A percentile compares a stretch with the other conserved stretches of the same genome.
Conservation (phyloP, 2,329 filamentous ascomycete genomes). For the Fusarium xylarioides region DNA sequence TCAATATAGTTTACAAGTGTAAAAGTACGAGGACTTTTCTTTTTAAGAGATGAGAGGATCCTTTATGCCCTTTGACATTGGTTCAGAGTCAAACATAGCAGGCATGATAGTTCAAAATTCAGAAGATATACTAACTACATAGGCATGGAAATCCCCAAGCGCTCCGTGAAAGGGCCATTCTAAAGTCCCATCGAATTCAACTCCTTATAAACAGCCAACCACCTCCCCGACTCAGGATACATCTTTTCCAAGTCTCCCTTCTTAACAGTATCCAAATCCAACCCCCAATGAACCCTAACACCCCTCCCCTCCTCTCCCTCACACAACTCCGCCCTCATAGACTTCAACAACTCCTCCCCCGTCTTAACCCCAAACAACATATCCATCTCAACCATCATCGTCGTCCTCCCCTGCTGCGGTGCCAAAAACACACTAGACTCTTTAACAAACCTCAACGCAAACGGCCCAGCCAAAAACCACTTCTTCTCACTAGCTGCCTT, state of each 20-base stretch:
- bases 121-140: not conserved
- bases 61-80: rapidly evolving
- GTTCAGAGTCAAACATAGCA: rapidly evolving
- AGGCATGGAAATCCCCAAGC: not conserved
- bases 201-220: not conserved
- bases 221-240: not conserved
- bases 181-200: not conserved
- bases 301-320: rapidly evolving
- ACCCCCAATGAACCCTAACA: not conserved
- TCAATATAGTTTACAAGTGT: no score
- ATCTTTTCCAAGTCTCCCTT: not conserved
- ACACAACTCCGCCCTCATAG: not conserved
- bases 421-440: not conserved
- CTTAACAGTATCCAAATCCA: not conserved
- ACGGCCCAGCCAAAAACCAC: not conserved
- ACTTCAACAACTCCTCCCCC: not conserved
- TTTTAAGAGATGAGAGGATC: no score
- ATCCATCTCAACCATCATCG: constrained; percentile 6
- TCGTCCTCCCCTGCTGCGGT: not conserved
- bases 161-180: not conserved
- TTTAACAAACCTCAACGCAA: not conserved
- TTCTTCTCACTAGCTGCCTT: not conserved
- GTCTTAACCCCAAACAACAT: not conserved
- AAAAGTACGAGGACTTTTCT: no score
- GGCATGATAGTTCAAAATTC: rapidly evolving